A percentile compares a stretch with the other conserved stretches of the same genome.
These are phyloP conservation scores for Ceratopteris richardii DNA, from an alignment of 75 land plant species.

Conservation along the genomic window DNA sequence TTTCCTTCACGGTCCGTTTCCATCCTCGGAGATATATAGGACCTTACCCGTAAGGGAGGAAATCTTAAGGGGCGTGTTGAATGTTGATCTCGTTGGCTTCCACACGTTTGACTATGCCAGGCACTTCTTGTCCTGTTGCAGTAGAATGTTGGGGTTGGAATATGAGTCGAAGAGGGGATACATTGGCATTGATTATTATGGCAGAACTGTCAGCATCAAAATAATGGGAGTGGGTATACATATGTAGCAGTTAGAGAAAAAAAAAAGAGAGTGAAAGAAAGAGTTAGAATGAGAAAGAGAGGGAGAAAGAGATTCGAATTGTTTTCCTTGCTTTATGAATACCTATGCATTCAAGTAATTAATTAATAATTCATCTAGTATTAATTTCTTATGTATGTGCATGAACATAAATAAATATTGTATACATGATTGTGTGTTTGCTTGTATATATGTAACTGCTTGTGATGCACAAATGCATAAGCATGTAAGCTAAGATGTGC, in stretches of 20 bases:
- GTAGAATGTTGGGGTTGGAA: slow-evolving; percentile 30
- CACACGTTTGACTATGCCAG: slow-evolving; percentile 41
- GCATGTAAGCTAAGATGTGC: no score
- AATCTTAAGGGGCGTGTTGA: slow-evolving; percentile 22
- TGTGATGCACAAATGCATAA: no score
- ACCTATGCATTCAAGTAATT: no score
- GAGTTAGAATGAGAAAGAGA: no score
- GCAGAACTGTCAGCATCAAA: slow-evolving; percentile 39
- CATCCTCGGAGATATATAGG: slow-evolving; percentile 38
- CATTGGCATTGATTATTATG: slow-evolving; percentile 47
- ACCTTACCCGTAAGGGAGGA: slow-evolving; percentile 37
- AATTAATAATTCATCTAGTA: no score
- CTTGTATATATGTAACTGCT: no score
- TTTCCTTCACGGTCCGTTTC: slow-evolving; percentile 51
- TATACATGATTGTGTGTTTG: no score
- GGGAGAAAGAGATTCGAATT: no score
- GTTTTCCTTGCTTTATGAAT: no score
- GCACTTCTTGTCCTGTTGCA: slow-evolving; percentile 39
- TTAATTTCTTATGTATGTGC: no score
- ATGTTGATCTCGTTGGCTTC: slow-evolving; percentile 33
- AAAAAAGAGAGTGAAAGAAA: slow-evolving; percentile 37
- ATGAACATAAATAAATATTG: no score
- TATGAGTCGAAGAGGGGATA: slow-evolving; percentile 50
- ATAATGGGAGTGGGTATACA: slow-evolving; percentile 46
- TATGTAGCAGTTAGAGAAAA: slow-evolving; percentile 65